Conservation (phyloP, 208 protist genomes). For the Strigomonas galati region DNA sequence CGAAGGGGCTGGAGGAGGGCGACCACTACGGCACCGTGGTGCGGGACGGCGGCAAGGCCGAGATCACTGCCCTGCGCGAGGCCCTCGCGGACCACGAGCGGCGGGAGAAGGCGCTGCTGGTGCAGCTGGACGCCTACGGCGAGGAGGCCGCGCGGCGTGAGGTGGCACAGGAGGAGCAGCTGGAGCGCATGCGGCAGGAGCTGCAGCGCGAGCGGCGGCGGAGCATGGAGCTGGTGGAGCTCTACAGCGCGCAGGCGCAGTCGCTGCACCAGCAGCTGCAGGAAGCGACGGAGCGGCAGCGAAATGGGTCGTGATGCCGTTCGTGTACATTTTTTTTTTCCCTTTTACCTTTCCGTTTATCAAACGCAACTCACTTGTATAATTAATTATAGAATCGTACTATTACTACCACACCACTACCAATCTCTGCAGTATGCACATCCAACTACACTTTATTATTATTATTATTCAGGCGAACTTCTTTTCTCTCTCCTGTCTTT, state of each 20-base stretch:
- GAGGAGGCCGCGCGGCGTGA: conserved; percentile 34
- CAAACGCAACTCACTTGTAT: not conserved
- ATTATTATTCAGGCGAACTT: conserved; percentile 7
- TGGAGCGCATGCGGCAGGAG: conserved; percentile 31
- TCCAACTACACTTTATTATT: too few species aligned
- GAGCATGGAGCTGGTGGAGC: conserved; percentile 51
- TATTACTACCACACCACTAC: too few species aligned
- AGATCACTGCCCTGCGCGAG: conserved; percentile 17
- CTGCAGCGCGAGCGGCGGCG: conserved; percentile 42
- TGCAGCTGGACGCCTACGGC: conserved; percentile 50
- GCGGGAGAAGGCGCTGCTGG: conserved; percentile 34
- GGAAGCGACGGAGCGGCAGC: conserved; percentile 23
- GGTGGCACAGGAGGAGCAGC: conserved; percentile 23
- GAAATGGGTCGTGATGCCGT: not conserved
- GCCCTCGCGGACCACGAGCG: conserved; percentile 15
- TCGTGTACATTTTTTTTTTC: not conserved
- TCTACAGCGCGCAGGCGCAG: conserved; percentile 59
- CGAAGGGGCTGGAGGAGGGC: not conserved
- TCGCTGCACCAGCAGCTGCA: conserved; percentile 56
- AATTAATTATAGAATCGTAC: too few species aligned
- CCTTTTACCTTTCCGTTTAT: not conserved
- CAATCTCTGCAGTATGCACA: too few species aligned
- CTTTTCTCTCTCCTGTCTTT: conserved; percentile 8
- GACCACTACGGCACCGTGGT: not conserved
- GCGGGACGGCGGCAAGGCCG: not conserved